Evolutionary conservation across 257 asterid species (phyloP), one percentile per base, ranked within the genome.

Genomic region (Penstemon eatonii): DNA sequence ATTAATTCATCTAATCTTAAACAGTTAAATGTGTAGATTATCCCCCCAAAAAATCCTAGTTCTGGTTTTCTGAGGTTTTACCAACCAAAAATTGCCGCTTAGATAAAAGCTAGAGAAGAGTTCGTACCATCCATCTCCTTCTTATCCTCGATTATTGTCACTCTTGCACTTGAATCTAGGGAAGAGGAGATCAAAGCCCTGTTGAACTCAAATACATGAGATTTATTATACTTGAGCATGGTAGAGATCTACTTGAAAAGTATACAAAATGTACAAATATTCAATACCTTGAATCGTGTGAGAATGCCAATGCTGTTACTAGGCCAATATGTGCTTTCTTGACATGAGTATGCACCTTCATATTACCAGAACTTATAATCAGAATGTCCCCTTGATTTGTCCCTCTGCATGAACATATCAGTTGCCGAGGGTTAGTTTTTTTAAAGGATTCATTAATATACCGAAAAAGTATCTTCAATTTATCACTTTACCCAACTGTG

Each of bases 321-420:
- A 91, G 79, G 71, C 95, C 97, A 73, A 94, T 86, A 82, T 94
- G 99, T 73, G 99, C 99, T 81, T 81, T 91, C 81, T 75, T 89
- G 55, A 89, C 76, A 43, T 71, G 63, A 57, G 75, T 80, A 33
- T 74, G 90, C 70, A 86, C 88, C 67, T 77, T 78, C 87, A 86
- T 72, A 56, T 66, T 82, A 63, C 63, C 73, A 59, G 91, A 75
- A 67, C 75, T 81, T 71, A 89, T 44, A 76, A 94, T 75, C 60
- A 74, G 61, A 73, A 91, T 69, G 63, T 85, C 88, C 70, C 99
- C 99, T 81, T 89, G 75, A 75, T 74, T 80, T 41, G 96, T 91
- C 78, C 99, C 99, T 73, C 99, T 94, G 90, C 85, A 84, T 19
- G 38, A 55, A 70, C 33, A 25, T 63, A 73, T 57, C 65, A 63